Conservation (phyloP, 352 stramenopile genomes). For the Phytophthora fragariae region DNA sequence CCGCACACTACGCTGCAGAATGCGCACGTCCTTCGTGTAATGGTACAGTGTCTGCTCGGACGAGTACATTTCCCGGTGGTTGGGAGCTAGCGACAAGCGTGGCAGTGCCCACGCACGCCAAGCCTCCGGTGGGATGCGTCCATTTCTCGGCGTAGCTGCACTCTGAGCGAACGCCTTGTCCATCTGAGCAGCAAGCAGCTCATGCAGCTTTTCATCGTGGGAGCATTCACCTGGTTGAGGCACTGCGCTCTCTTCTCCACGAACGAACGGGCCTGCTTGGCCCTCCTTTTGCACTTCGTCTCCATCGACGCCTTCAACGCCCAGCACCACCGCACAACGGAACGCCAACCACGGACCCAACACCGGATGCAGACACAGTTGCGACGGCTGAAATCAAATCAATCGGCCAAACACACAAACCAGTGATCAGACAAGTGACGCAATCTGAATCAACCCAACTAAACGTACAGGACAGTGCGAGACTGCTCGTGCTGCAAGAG, state of each 20-base stretch:
- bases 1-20: conserved; percentile 46
- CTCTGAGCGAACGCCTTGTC: conserved; percentile 55
- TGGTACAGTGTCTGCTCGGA: conserved; percentile 76
- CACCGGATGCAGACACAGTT: conserved; percentile 71
- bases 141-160: conserved; percentile 30
- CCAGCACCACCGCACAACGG: conserved; percentile 66
- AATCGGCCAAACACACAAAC: background rate
- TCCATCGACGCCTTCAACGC: conserved; percentile 34
- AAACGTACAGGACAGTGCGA: conserved; percentile 53
- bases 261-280: conserved; percentile 8
- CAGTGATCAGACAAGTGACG: background rate
- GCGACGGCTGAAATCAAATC: conserved; percentile 44
- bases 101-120: conserved; percentile 68
- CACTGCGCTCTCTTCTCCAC: conserved; percentile 10
- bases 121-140: conserved; percentile 48
- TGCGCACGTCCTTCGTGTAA: conserved; percentile 70
- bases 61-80: conserved; percentile 69
- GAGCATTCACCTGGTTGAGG: conserved; percentile 44
- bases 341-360: conserved; percentile 77
- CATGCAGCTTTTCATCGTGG: conserved; percentile 52
- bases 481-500: conserved; percentile 52
- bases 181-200: conserved; percentile 51
- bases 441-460: background rate
- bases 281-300: conserved; percentile 16
- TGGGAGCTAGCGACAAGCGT: conserved; percentile 64